phyloP scores from a whole-genome alignment of 2,329 filamentous ascomycete genomes.

The Monilinia laxa region DNA sequence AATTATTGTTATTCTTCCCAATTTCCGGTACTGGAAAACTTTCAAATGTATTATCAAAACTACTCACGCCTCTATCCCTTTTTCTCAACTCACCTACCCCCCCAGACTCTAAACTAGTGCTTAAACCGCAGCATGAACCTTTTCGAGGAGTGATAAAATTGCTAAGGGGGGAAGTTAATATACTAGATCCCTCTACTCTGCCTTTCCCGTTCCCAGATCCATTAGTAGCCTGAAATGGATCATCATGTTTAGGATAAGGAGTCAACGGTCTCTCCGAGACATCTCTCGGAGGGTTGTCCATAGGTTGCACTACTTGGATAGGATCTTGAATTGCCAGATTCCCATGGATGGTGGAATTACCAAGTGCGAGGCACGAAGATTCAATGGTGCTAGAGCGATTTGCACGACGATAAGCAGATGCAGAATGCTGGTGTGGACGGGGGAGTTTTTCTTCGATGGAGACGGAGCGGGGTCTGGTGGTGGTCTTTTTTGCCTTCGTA shows the following conservation, averaged over 20 bases:
- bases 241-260: constrained; percentile 26
- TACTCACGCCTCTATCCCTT: neutral
- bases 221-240: constrained; percentile 12
- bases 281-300: constrained; percentile 15
- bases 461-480: constrained; percentile 13
- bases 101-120: neutral
- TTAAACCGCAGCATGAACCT: constrained; percentile 9
- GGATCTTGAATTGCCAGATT: too few relatives aligned
- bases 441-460: constrained; percentile 20
- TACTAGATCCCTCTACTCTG: neutral
- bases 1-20: constrained; percentile 2
- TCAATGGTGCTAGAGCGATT: constrained; percentile 23
- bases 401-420: constrained; percentile 7
- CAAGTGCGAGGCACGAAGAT: constrained; percentile 14
- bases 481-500: neutral
- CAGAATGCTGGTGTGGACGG: constrained; percentile 10
- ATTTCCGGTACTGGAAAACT: constrained; percentile 19
- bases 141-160: neutral
- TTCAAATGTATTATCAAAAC: constrained; percentile 10
- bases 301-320: neutral
- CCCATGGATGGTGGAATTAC: neutral
- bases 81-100: neutral
- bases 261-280: constrained; percentile 25
- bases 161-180: neutral
- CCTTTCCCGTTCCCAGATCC: neutral